Percentiles rank a stretch among this genome's conserved stretches.
Evolutionary conservation across 2,329 filamentous ascomycete species (phyloP).

Genomic region (Dactylellina leptospora): DNA sequence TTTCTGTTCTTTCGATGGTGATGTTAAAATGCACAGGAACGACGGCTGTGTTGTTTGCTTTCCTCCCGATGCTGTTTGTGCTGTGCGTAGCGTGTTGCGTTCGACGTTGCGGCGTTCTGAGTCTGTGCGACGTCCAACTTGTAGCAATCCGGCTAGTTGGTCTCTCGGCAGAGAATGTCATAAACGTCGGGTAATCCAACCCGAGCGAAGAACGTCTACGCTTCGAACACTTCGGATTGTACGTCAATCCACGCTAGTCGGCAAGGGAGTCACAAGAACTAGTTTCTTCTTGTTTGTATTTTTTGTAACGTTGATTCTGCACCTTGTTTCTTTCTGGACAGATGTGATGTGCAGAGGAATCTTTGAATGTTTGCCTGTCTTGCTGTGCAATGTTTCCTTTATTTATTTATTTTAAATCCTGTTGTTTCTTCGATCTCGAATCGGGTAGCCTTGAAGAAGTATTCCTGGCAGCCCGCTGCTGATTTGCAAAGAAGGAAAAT

Average conservation of each 20-base stretch:
- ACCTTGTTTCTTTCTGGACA: too few species aligned
- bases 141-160: neutral
- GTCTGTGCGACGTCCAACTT: neutral
- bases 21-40: too few species aligned
- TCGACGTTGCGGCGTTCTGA: constrained; percentile 19
- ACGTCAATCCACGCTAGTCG: constrained; percentile 7
- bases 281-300: too few species aligned
- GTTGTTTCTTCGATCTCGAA: too few species aligned
- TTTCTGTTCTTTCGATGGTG: too few species aligned
- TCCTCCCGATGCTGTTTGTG: constrained; percentile 1
- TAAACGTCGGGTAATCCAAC: constrained; percentile 10
- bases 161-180: constrained; percentile 1
- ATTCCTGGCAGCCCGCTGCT: constrained; percentile 20
- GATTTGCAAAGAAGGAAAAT: constrained; percentile 11
- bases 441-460: constrained; percentile 27
- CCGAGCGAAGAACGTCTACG: neutral
- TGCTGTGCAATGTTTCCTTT: too few species aligned
- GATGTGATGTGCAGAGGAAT: too few species aligned
- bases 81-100: too few species aligned
- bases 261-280: neutral
- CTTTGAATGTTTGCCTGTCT: too few species aligned
- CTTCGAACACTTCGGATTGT: neutral
- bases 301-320: too few species aligned
- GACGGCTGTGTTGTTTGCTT: neutral
- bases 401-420: too few species aligned